Evolutionary conservation across 129 eudicot genomes (phyloP).

Genomic region (Cynara cardunculus): DNA sequence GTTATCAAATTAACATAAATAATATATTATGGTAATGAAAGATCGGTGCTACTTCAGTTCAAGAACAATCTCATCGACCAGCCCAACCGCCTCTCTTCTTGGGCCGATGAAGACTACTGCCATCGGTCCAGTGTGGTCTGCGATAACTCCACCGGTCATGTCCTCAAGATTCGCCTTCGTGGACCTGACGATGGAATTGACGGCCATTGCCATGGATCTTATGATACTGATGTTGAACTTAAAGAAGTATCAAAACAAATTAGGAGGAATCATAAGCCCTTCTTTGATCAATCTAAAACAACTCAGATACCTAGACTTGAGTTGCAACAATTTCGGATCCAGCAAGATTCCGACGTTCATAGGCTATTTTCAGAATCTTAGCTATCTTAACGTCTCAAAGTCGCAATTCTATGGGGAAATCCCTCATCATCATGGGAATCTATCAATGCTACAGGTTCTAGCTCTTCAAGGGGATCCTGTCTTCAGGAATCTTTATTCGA

Average conservation of each 20-base stretch:
- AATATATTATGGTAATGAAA: not conserved
- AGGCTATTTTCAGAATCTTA: constrained; percentile 8
- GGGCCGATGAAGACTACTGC: constrained; percentile 15
- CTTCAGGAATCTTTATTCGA: not conserved
- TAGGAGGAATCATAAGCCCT: constrained; percentile 11
- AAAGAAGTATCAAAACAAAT: not conserved
- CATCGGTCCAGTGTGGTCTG: constrained; percentile 16
- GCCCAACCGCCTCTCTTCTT: constrained; percentile 12
- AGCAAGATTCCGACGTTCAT: constrained; percentile 15
- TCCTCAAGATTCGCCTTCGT: not conserved
- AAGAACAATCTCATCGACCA: not conserved
- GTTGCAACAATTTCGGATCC: constrained; percentile 8
- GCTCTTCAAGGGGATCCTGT: not conserved
- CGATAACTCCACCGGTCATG: constrained; percentile 6
- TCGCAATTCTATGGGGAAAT: constrained; percentile 3
- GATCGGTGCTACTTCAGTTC: constrained; percentile 3
- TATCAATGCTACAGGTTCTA: not conserved
- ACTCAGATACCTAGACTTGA: constrained; percentile 15
- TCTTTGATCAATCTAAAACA: constrained; percentile 3
- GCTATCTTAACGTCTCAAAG: constrained; percentile 17
- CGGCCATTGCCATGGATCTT: not conserved
- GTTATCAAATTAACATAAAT: not conserved
- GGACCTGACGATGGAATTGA: constrained; percentile 1
- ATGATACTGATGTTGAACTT: not conserved
- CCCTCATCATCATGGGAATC: constrained; percentile 5